A percentile compares a stretch with the other conserved stretches of the same genome.
These are phyloP conservation scores for Populus nigra DNA, from an alignment of 345 rosid species.

Conservation along the genomic window DNA sequence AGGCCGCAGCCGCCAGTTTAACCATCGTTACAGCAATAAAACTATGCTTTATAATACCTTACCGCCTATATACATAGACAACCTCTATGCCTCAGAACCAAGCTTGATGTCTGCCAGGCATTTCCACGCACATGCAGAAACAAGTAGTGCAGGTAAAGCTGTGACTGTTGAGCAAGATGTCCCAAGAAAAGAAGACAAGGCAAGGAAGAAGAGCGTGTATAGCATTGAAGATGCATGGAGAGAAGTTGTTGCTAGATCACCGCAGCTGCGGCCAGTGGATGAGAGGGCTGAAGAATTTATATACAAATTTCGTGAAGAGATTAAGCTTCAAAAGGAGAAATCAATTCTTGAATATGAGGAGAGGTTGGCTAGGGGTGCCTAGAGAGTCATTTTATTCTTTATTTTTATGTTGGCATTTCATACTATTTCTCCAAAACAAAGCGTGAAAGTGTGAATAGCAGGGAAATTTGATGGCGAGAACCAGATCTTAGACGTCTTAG, in stretches of 20 bases:
- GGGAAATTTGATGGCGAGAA: neutral
- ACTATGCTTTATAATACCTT: constrained; percentile 21
- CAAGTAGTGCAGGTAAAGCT: constrained; percentile 34
- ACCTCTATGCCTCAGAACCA: constrained; percentile 33
- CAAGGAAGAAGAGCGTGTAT: constrained; percentile 19
- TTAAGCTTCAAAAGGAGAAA: constrained; percentile 61
- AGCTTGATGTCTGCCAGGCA: neutral
- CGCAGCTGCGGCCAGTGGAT: constrained; percentile 68
- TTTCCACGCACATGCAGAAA: constrained; percentile 20
- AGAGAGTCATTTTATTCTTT: neutral
- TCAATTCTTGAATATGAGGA: constrained; percentile 62
- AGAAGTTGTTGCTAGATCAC: constrained; percentile 66
- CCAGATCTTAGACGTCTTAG: neutral
- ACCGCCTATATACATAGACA: constrained; percentile 43
- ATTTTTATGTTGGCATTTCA: neutral
- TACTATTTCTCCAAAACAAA: neutral
- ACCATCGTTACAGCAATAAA: constrained; percentile 26
- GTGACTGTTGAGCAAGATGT: constrained; percentile 3
- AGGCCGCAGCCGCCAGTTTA: constrained; percentile 4
- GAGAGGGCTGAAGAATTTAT: constrained; percentile 90
- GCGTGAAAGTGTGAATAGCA: constrained; percentile 4
- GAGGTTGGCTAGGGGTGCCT: constrained; percentile 63
- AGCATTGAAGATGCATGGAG: constrained; percentile 82
- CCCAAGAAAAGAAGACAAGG: constrained; percentile 8
- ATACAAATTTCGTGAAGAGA: constrained; percentile 53